Evolutionary conservation across 1,139 yeast genomes (phyloP).

Genomic region (Saccharomycopsis hybrid): DNA sequence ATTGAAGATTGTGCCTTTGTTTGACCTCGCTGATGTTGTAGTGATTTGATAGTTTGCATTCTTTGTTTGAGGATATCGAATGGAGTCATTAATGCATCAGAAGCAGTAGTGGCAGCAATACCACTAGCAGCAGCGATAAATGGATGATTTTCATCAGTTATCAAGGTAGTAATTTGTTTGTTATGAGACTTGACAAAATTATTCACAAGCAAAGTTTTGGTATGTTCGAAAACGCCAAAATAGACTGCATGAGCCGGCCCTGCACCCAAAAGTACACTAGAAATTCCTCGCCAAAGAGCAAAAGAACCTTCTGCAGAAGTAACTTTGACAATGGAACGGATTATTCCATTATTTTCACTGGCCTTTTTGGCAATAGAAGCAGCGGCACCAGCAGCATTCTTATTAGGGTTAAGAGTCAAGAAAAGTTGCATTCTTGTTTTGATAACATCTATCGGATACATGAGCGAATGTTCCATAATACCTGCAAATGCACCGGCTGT

Average conservation of each 20-base stretch:
- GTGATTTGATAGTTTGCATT: constrained; percentile 40
- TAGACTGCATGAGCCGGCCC: constrained; percentile 99
- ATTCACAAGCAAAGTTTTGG: constrained; percentile 42
- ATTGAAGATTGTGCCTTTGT: constrained; percentile 56
- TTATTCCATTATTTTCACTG: neutral
- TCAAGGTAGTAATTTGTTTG: constrained; percentile 5
- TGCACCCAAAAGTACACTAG: constrained; percentile 93
- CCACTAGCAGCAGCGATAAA: constrained; percentile 86
- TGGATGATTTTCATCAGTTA: constrained; percentile 64
- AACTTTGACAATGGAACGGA: constrained; percentile 46
- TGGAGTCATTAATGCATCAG: constrained; percentile 97
- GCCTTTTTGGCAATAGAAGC: neutral
- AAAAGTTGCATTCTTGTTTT: constrained; percentile 83
- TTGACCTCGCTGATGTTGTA: constrained; percentile 46
- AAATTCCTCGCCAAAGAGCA: constrained; percentile 95
- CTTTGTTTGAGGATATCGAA: constrained; percentile 92
- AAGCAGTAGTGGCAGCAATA: constrained; percentile 83
- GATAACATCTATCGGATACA: constrained; percentile 94
- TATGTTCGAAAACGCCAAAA: constrained; percentile 86
- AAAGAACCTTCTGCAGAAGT: constrained; percentile 85
- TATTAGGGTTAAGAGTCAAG: neutral
- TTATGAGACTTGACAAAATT: neutral
- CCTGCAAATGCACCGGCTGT: constrained; percentile 97
- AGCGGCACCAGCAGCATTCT: neutral
- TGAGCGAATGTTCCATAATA: constrained; percentile 94